A percentile compares a stretch with the other conserved stretches of the same genome.
These are phyloP conservation scores for Colletotrichum incanum DNA, from an alignment of 2,329 filamentous ascomycete species.

Conservation along the genomic window DNA sequence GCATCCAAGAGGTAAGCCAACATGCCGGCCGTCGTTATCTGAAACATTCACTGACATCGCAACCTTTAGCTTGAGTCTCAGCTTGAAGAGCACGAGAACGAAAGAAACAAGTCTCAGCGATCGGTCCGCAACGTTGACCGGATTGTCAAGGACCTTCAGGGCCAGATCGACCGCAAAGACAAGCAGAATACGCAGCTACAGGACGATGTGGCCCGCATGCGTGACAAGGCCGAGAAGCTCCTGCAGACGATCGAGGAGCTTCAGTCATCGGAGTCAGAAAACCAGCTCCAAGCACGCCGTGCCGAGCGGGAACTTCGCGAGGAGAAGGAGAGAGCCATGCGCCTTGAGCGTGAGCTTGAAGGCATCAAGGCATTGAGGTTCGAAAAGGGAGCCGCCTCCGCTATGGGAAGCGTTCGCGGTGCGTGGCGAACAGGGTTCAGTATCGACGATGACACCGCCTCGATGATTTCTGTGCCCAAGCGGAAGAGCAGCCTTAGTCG, in stretches of 20 bases:
- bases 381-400: slow-evolving; percentile 67
- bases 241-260: slow-evolving; percentile 94
- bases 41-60: slow-evolving; percentile 48
- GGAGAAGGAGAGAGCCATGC: slow-evolving; percentile 84
- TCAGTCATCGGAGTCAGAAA: slow-evolving; percentile 86
- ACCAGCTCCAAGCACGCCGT: slow-evolving; percentile 85
- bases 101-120: slow-evolving; percentile 85
- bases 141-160: slow-evolving; percentile 91
- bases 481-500: slow-evolving; percentile 77
- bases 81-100: slow-evolving; percentile 85
- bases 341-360: slow-evolving; percentile 91
- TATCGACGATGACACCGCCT: slow-evolving; percentile 58
- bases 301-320: slow-evolving; percentile 92
- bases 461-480: slow-evolving; percentile 69
- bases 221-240: slow-evolving; percentile 92
- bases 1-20: slow-evolving; percentile 89
- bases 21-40: slow-evolving; percentile 22
- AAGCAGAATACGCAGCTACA: slow-evolving; percentile 86
- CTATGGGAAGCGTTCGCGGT: slow-evolving; percentile 50
- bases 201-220: slow-evolving; percentile 87
- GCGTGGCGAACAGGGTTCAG: slow-evolving; percentile 53
- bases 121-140: slow-evolving; percentile 94
- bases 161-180: slow-evolving; percentile 93
- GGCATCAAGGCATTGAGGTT: slow-evolving; percentile 83
- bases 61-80: slow-evolving; percentile 83